Conservation (phyloP, 2,329 filamentous ascomycete species). For the Exophiala sp. region DNA sequence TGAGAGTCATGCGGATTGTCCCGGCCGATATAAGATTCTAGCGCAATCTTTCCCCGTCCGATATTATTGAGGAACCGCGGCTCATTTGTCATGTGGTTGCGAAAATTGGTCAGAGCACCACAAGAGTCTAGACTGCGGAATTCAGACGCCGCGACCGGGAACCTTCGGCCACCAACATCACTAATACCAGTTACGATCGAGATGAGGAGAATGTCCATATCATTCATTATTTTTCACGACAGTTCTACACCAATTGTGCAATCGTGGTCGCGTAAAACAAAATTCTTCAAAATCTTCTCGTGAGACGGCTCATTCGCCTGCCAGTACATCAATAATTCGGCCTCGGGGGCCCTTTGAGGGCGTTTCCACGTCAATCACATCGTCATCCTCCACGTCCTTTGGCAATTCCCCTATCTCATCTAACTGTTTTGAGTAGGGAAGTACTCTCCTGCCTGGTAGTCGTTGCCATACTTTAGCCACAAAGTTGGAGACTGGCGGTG, state of each 20-base stretch:
- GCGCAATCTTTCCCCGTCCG: too few species aligned
- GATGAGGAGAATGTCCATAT: too few species aligned
- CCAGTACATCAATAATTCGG: constrained; percentile 14
- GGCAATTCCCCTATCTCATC: not conserved
- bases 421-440: not conserved
- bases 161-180: not conserved
- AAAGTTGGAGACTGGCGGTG: constrained; percentile 4
- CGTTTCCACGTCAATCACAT: constrained; percentile 15
- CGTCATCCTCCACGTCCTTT: constrained; percentile 3
- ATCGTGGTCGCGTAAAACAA: not conserved
- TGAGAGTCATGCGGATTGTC: not conserved
- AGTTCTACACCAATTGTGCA: not conserved
- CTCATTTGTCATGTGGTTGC: constrained; percentile 21
- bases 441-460: constrained; percentile 5
- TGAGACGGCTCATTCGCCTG: not conserved
- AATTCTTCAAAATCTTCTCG: not conserved
- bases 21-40: too few species aligned
- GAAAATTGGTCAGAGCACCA: constrained; percentile 21
- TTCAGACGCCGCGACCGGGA: not conserved
- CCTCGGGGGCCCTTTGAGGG: constrained; percentile 18
- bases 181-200: too few species aligned
- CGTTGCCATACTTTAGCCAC: constrained; percentile 11
- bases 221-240: too few species aligned
- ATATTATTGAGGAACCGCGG: not conserved
- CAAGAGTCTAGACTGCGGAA: not conserved